Evolutionary conservation across 106 monocot genomes (phyloP), one percentile per base, ranked within the genome.

Genomic region (Hemerocallis citrina): DNA sequence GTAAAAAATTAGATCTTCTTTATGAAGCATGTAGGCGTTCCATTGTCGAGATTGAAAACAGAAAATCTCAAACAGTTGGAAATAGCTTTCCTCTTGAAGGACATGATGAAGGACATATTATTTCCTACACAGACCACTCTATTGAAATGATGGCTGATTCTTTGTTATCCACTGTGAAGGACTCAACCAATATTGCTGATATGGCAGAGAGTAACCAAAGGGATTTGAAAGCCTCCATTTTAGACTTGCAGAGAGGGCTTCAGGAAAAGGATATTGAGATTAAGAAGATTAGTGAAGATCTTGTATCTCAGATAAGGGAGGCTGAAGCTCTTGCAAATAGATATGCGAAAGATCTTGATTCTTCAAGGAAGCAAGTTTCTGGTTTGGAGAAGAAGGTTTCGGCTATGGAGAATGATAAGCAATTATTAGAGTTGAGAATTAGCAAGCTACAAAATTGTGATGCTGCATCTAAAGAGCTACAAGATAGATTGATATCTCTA

Each of bases 251-350:
- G 57, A 74, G 79, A 46, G 82, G 88, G 58, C 72, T 81, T 42
- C 79, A 82, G 31, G 91, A 91, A 49, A 96, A 84, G 58, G 84
- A 91, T 68, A 66, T 79, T n/a, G 76, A 87, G 44, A 81, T 68
- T 34, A 87, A 75, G 57, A 81, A 36, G 64, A 72, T 81, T 22
- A 69, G 67, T 58, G 57, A 61, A 46, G 89, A 95, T 62, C 78
- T 95, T 71, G 75, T 77, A 17, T 83, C 89, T 62, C 94, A 95
- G 68, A 81, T 95, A 56, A 81, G 63, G 65, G 89, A 83, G 54
- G 80, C 83, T 29, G 86, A 95, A 65, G 36, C 77, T 70, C 31
- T 63, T 72, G 72, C 82, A 37, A 70, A 77, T 40, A 77, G 55
- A 61, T 77, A 60, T 37, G 72, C 45, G 16, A 20, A 15, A 13